These are phyloP conservation scores for Neofusicoccum laricinum DNA, from an alignment of 2,329 filamentous ascomycete genomes.

Conservation along the genomic window DNA sequence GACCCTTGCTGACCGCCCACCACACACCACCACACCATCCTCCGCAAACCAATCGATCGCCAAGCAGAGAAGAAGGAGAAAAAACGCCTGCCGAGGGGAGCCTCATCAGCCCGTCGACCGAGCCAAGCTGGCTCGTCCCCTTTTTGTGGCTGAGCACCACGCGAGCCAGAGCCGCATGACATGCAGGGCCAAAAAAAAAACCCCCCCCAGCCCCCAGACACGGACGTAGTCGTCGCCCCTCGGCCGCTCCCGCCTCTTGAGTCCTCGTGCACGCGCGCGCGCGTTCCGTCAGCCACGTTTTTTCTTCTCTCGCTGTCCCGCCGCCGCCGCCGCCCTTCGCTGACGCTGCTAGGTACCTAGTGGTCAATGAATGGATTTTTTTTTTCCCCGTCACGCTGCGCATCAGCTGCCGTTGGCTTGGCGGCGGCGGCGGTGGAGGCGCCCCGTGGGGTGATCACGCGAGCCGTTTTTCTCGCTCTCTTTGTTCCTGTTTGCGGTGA, in stretches of 20 bases:
- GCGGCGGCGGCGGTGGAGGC: too few species aligned
- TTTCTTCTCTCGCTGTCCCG: background rate
- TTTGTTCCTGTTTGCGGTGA: background rate
- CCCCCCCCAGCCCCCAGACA: too few species aligned
- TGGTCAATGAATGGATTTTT: background rate
- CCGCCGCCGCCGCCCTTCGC: background rate
- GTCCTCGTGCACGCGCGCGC: background rate
- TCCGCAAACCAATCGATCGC: too few species aligned
- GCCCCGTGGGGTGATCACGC: background rate
- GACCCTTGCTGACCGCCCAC: background rate
- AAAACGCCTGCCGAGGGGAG: background rate
- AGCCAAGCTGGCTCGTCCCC: background rate
- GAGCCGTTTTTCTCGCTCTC: background rate
- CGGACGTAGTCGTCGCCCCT: too few species aligned
- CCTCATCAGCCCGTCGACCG: background rate
- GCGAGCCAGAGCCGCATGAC: slow-evolving; percentile 4
- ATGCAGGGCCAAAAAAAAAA: background rate
- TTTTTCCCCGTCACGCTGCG: background rate
- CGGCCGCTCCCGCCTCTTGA: background rate
- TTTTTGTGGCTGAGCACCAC: background rate
- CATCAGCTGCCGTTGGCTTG: background rate
- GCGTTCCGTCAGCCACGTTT: too few species aligned
- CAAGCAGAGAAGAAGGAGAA: background rate
- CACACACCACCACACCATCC: too few species aligned
- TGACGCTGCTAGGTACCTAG: background rate